These are phyloP conservation scores for Pythium aquatile DNA, from an alignment of 352 stramenopile genomes.

Conservation along the genomic window DNA sequence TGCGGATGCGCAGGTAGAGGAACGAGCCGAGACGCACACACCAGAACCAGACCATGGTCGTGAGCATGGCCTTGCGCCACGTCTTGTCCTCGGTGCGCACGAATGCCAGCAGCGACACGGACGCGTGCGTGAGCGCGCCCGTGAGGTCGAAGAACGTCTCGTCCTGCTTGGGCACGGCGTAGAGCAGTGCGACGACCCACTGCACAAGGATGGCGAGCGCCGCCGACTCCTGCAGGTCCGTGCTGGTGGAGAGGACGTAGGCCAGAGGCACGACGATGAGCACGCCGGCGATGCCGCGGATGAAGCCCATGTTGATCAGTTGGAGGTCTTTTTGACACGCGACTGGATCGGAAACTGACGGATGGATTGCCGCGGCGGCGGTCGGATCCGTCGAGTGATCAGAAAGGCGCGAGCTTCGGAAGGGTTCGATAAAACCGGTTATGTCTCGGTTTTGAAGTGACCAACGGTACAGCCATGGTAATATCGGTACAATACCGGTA, in stretches of 20 bases:
- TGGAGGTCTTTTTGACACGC: too few relatives aligned
- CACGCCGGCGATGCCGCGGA: conserved; percentile 41
- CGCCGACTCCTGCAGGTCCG: conserved; percentile 50
- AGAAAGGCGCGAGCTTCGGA: conserved; percentile 11
- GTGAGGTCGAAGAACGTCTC: conserved; percentile 86
- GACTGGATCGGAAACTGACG: background rate
- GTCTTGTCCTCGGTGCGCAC: conserved; percentile 25
- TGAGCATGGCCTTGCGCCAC: conserved; percentile 61
- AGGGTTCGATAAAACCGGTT: conserved; percentile 11
- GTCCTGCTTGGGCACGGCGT: conserved; percentile 64
- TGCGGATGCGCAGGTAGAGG: conserved; percentile 71
- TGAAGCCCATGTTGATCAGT: conserved; percentile 31
- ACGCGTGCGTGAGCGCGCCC: conserved; percentile 69
- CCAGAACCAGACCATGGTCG: conserved; percentile 74
- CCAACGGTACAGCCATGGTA: too few relatives aligned
- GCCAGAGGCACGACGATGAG: conserved; percentile 39
- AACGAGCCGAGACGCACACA: conserved; percentile 74
- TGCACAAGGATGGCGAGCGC: conserved; percentile 54
- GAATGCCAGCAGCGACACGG: conserved; percentile 52
- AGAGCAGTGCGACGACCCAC: conserved; percentile 59
- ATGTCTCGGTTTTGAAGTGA: background rate
- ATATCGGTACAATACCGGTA: conserved; percentile 12
- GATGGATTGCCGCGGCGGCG: background rate
- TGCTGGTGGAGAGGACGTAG: conserved; percentile 32
- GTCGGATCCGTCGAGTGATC: background rate